A percentile compares a stretch with the other conserved stretches of the same genome.
Evolutionary conservation across 768 basidiomycete species (phyloP).

Genomic region (Tephrocybe sp.): DNA sequence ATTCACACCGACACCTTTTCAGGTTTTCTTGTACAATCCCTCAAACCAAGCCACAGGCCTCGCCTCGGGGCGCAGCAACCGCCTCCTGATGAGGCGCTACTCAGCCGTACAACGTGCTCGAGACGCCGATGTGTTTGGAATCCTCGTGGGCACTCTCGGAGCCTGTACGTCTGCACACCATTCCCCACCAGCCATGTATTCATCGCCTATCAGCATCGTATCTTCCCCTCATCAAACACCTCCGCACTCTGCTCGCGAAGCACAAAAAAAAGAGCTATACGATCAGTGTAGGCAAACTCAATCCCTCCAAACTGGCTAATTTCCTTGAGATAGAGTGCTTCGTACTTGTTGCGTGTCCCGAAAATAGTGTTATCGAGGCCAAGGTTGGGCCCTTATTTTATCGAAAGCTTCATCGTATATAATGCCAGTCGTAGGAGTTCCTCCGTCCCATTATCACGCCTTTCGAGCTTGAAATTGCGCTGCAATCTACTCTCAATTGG

Average conservation of each 20-base stretch:
- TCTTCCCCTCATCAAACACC: slow-evolving; percentile 77
- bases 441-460: slow-evolving; percentile 91
- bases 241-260: slow-evolving; percentile 67
- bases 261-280: slow-evolving; percentile 91
- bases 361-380: slow-evolving; percentile 81
- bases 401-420: too few species aligned
- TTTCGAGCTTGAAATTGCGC: slow-evolving; percentile 82
- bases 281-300: slow-evolving; percentile 91
- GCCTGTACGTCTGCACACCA: slow-evolving; percentile 55
- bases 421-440: slow-evolving; percentile 65
- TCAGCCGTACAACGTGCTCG: slow-evolving; percentile 83
- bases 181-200: neutral
- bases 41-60: slow-evolving; percentile 40
- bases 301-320: slow-evolving; percentile 92
- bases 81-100: slow-evolving; percentile 87
- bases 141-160: slow-evolving; percentile 92
- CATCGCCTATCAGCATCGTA: slow-evolving; percentile 65
- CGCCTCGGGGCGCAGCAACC: slow-evolving; percentile 73
- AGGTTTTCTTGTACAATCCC: slow-evolving; percentile 85
- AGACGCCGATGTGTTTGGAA: slow-evolving; percentile 92
- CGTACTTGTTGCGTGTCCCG: slow-evolving; percentile 91
- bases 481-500: slow-evolving; percentile 71
- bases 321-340: slow-evolving; percentile 97
- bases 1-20: neutral
- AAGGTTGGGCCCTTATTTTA: slow-evolving; percentile 41